Evolutionary conservation across 2,329 filamentous ascomycete species (phyloP), one percentile per base, ranked within the genome.

Genomic region (Fusarium kyushuense): DNA sequence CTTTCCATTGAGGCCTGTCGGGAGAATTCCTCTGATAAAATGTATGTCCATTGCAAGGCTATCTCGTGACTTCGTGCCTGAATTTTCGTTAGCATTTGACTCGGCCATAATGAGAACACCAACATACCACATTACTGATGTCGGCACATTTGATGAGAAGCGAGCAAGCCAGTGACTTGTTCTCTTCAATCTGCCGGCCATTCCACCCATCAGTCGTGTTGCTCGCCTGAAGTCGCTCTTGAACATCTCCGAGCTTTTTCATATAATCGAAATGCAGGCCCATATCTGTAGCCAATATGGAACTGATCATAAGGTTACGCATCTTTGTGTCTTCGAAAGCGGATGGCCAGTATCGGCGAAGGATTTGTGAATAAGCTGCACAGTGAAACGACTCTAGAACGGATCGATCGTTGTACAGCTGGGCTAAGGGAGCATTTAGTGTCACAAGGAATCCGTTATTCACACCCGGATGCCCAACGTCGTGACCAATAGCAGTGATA

Each of bases 281-380:
- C 96, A 99, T 99, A 75, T 99, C 96, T 0, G 96, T 99, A 4
- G 96, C 93, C 25, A 99, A 83, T 62, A 99, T 98, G n/a, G 93
- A 96, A 77, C 93, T 97, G 73, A 97, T 98, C 90, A 98, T 96
- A 9, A 97, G 83, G 71, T 90, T 92, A 56, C 95, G 90, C 86
- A 98, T 92, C 59, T 89, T 89, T 46, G 86, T 85, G 72, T 96
- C 90, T 67, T 90, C 86, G 71, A 96, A 96, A 3, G 91, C 91
- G 5, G 87, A 84, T 0, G 94, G 93, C 96, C 96, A 99, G 77
- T 98, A 90, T 48, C 94, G 89, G 49, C 95, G 91, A 41, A 99
- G 86, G 38, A 99, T 97, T 76, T 98, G 96, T 0, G 94, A 97
- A 75, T 95, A 99, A 3, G 96, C 96, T 2, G 96, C 96, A 76